These are phyloP conservation scores for Tricladium varicosporioides DNA, from an alignment of 2,329 filamentous ascomycete species.

Conservation along the genomic window DNA sequence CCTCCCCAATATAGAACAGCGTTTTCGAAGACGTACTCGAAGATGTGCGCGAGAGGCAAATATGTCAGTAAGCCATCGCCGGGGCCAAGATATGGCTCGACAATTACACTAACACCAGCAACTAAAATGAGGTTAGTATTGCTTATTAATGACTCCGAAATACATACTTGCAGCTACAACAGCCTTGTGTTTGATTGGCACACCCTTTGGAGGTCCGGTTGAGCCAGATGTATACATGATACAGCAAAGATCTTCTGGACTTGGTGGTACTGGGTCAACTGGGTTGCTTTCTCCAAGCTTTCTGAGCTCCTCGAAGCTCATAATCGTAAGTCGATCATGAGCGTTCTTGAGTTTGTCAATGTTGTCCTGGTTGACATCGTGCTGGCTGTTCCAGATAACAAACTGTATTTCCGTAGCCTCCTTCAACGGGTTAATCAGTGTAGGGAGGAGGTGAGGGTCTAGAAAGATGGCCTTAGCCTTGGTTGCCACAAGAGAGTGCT, in stretches of 20 bases:
- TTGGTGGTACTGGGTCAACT: conserved; percentile 68
- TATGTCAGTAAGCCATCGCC: conserved; percentile 84
- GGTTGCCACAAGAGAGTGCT: conserved; percentile 83
- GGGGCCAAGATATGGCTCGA: conserved; percentile 75
- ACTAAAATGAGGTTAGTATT: conserved; percentile 45
- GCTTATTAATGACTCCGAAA: conserved; percentile 60
- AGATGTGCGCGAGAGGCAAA: conserved; percentile 90
- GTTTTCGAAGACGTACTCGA: conserved; percentile 96
- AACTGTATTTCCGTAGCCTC: conserved; percentile 54
- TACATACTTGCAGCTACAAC: conserved; percentile 77
- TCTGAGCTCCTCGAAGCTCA: conserved; percentile 54
- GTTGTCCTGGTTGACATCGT: conserved; percentile 48
- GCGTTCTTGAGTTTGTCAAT: conserved; percentile 53
- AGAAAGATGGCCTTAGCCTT: conserved; percentile 80
- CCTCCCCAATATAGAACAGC: conserved; percentile 84
- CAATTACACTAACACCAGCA: conserved; percentile 75
- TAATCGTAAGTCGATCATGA: conserved; percentile 51
- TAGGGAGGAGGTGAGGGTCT: conserved; percentile 73
- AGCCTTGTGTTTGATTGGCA: conserved; percentile 78
- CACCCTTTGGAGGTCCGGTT: conserved; percentile 86
- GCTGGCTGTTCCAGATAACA: conserved; percentile 61
- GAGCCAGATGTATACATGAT: conserved; percentile 87
- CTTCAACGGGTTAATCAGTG: conserved; percentile 55
- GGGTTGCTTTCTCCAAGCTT: conserved; percentile 58
- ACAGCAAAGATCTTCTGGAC: conserved; percentile 77